A percentile compares a stretch with the other conserved stretches of the same genome.
phyloP scores from a whole-genome alignment of 768 basidiomycete species.

The Kwoniella heveanensis region DNA sequence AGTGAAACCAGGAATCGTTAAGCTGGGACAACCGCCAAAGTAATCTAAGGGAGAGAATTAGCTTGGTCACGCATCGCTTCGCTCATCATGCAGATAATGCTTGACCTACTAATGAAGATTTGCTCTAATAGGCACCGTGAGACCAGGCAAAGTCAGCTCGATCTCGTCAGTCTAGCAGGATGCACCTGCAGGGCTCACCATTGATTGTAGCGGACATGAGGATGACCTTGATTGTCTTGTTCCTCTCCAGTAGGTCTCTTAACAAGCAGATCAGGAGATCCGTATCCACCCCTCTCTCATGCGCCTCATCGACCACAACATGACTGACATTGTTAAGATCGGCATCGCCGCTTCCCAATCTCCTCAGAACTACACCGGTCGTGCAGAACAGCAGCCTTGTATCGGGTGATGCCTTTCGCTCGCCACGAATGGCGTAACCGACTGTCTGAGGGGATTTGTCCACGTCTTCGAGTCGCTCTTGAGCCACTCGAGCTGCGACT shows the following conservation, averaged over 20 bases:
- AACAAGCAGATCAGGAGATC: conserved; percentile 86
- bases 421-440: conserved; percentile 87
- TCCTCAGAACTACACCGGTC: conserved; percentile 84
- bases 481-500: conserved; percentile 80
- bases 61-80: background rate
- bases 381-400: conserved; percentile 88
- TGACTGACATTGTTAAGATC: conserved; percentile 71
- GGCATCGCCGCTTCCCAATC: conserved; percentile 71
- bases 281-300: conserved; percentile 87
- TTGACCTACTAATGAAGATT: conserved; percentile 46
- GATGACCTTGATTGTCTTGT: conserved; percentile 71
- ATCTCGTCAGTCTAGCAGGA: background rate
- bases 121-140: conserved; percentile 24
- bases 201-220: conserved; percentile 97
- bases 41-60: conserved; percentile 62
- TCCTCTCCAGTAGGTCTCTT: conserved; percentile 68
- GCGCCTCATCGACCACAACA: conserved; percentile 89
- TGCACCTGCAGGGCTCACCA: conserved; percentile 48
- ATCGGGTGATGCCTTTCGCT: conserved; percentile 66
- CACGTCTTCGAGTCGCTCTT: conserved; percentile 64
- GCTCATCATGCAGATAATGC: background rate
- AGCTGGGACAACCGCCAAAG: conserved; percentile 75
- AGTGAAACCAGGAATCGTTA: conserved; percentile 80
- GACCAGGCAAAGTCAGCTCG: conserved; percentile 6
- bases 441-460: conserved; percentile 64